Percentiles rank a stretch among this genome's conserved stretches.
Conservation (phyloP, 345 rosid species). For the Cardamine occulta region DNA sequence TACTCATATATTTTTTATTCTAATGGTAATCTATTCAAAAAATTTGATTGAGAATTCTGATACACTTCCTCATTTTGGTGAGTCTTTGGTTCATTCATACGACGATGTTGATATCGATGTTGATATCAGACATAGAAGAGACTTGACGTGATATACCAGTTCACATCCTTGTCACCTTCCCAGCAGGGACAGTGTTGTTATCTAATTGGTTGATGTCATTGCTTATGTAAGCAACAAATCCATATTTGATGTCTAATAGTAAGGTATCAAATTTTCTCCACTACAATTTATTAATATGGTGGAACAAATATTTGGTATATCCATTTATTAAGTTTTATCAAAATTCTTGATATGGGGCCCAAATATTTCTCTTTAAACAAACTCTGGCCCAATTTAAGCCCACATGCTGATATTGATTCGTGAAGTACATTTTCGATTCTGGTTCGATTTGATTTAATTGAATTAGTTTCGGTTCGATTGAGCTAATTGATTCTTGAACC, state of each 20-base stretch:
- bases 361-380: not conserved
- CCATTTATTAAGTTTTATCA: not conserved
- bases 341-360: not conserved
- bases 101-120: not conserved
- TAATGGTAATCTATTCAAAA: not conserved
- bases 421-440: not conserved
- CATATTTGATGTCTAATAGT: not conserved
- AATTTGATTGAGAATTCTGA: not conserved
- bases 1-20: not conserved
- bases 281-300: not conserved
- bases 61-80: not conserved
- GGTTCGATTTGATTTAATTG: not conserved
- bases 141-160: conserved; percentile 9
- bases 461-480: not conserved
- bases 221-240: conserved; percentile 15
- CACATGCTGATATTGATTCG: not conserved
- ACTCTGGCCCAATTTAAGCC: conserved; percentile 1
- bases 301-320: not conserved
- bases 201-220: conserved; percentile 18
- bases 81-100: not conserved
- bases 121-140: not conserved
- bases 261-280: not conserved
- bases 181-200: not conserved
- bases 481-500: not conserved
- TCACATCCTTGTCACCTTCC: not conserved